Conservation (phyloP, 306 rosid genomes). For the Pyrus pyrifolia region DNA sequence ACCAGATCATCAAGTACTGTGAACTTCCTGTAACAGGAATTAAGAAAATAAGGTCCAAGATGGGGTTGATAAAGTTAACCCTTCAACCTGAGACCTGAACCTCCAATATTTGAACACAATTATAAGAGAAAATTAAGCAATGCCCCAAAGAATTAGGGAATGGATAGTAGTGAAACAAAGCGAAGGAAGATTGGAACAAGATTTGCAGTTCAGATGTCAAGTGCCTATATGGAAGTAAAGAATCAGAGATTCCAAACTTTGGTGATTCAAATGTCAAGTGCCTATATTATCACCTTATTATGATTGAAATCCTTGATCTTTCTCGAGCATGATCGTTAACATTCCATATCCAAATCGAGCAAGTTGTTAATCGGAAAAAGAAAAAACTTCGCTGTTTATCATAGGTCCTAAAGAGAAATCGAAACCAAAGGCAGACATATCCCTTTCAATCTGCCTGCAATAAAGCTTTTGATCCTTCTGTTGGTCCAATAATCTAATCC, state of each 20-base stretch:
- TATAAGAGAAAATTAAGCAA: background rate
- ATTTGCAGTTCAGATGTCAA: background rate
- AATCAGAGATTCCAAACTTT: background rate
- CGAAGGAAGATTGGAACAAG: background rate
- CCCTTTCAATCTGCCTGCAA: background rate
- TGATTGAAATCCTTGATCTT: background rate
- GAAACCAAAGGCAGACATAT: background rate
- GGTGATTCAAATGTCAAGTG: background rate
- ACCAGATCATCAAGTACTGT: background rate
- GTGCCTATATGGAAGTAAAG: background rate
- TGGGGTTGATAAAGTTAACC: background rate
- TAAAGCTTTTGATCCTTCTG: background rate
- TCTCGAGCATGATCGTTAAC: background rate
- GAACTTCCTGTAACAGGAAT: background rate
- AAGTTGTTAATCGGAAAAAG: background rate
- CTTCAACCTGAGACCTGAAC: background rate
- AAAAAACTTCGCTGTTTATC: background rate
- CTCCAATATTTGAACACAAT: background rate
- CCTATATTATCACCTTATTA: background rate
- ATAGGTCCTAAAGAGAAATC: background rate
- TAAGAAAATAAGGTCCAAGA: background rate
- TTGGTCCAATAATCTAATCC: background rate
- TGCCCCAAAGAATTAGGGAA: background rate
- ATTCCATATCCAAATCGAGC: background rate
- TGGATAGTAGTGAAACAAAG: background rate